A percentile compares a stretch with the other conserved stretches of the same genome.
phyloP scores from a whole-genome alignment of 2,329 filamentous ascomycete genomes.

The Arachnomyces sp. region DNA sequence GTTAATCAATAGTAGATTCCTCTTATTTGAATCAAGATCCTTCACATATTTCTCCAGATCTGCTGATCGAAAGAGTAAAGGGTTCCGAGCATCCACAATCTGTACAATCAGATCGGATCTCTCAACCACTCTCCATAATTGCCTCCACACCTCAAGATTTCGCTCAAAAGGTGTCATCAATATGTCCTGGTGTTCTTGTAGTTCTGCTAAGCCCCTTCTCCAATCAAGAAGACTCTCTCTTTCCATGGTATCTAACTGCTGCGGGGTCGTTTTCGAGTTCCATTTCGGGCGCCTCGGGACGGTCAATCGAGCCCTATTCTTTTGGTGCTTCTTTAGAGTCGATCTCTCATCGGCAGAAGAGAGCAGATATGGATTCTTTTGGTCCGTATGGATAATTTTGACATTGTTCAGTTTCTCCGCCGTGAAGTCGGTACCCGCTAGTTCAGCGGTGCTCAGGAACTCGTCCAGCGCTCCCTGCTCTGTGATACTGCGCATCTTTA shows the following conservation, averaged over 20 bases:
- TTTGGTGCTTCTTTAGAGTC: slow-evolving; percentile 70
- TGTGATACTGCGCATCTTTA: slow-evolving; percentile 98
- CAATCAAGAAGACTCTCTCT: slow-evolving; percentile 75
- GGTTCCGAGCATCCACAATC: slow-evolving; percentile 95
- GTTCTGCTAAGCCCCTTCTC: slow-evolving; percentile 81
- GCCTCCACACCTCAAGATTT: slow-evolving; percentile 95
- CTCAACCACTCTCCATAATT: slow-evolving; percentile 97
- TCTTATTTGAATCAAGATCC: slow-evolving; percentile 78
- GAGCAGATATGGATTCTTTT: slow-evolving; percentile 89
- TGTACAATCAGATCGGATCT: slow-evolving; percentile 91
- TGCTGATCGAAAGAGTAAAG: slow-evolving; percentile 85
- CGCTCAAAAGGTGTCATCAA: slow-evolving; percentile 97
- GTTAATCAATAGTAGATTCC: slow-evolving; percentile 89
- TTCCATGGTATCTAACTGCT: slow-evolving; percentile 72
- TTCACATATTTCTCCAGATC: slow-evolving; percentile 93
- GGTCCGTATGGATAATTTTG: slow-evolving; percentile 95
- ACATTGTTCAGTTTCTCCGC: slow-evolving; percentile 98
- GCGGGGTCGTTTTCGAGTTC: slow-evolving; percentile 76
- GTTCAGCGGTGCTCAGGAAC: slow-evolving; percentile 88
- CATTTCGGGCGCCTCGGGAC: slow-evolving; percentile 85
- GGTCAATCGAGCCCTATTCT: slow-evolving; percentile 70
- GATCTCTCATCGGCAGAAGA: slow-evolving; percentile 76
- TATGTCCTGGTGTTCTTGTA: slow-evolving; percentile 89
- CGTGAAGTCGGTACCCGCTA: slow-evolving; percentile 97
- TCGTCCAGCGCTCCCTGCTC: slow-evolving; percentile 95